These are phyloP conservation scores for Tetrahymena malaccensis DNA, from an alignment of 73 alveolate genomes.

Conservation along the genomic window DNA sequence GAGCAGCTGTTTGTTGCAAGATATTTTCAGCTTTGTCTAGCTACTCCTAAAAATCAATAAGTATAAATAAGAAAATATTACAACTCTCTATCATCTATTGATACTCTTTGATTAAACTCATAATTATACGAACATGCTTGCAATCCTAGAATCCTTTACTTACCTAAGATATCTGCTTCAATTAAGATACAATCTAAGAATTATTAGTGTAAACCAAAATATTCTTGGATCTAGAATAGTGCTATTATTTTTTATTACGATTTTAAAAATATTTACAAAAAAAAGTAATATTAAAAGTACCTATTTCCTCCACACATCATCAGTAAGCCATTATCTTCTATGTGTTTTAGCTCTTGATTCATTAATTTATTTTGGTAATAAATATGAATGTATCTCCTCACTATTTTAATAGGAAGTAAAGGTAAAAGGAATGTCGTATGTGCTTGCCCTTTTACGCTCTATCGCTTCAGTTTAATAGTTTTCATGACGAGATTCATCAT, in stretches of 20 bases:
- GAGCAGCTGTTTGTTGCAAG: neutral
- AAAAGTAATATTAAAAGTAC: neutral
- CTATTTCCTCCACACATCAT: neutral
- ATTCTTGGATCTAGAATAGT: neutral
- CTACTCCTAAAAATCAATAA: neutral
- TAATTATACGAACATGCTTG: neutral
- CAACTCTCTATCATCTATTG: neutral
- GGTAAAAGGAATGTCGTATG: neutral
- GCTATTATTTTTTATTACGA: neutral
- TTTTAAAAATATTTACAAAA: neutral
- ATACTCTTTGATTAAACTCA: neutral
- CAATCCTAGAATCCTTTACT: neutral
- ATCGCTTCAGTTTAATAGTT: neutral
- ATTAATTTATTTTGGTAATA: neutral
- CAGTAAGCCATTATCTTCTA: neutral
- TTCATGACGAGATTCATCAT: neutral
- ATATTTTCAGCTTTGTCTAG: neutral
- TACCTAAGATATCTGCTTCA: neutral
- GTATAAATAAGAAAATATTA: neutral
- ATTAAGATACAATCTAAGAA: neutral
- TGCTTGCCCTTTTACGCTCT: neutral
- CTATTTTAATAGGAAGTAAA: neutral
- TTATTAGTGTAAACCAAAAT: neutral
- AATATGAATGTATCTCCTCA: neutral
- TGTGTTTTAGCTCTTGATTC: neutral